A percentile compares a stretch with the other conserved stretches of the same genome.
These are phyloP conservation scores for Penicillium sp. DNA, from an alignment of 2,329 filamentous ascomycete genomes.

Conservation along the genomic window DNA sequence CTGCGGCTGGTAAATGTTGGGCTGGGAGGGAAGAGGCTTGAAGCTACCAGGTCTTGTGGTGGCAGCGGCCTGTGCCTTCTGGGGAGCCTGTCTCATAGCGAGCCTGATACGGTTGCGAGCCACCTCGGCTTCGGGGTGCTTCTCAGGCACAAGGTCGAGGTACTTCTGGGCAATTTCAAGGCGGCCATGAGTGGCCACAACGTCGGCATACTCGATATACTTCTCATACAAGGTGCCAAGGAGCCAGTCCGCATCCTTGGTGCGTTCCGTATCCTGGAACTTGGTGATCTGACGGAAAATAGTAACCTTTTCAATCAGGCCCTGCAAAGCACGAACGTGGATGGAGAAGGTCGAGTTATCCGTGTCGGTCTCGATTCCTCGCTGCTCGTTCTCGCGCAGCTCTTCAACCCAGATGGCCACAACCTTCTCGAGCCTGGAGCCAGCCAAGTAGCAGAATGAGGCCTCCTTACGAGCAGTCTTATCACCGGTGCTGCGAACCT, in stretches of 20 bases:
- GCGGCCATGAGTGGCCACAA: slow-evolving; percentile 84
- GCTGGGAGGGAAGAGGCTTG: slow-evolving; percentile 41
- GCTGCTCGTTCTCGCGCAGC: slow-evolving; percentile 76
- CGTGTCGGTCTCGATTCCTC: slow-evolving; percentile 62
- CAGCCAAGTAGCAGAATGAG: slow-evolving; percentile 92
- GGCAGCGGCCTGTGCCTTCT: slow-evolving; percentile 40
- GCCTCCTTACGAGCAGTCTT: slow-evolving; percentile 70
- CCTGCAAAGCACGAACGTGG: slow-evolving; percentile 80
- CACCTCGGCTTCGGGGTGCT: slow-evolving; percentile 81
- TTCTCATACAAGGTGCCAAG: slow-evolving; percentile 83
- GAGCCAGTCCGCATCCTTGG: slow-evolving; percentile 76
- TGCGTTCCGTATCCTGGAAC: slow-evolving; percentile 74
- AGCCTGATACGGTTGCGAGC: slow-evolving; percentile 79
- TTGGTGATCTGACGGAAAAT: slow-evolving; percentile 92
- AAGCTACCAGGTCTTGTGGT: slow-evolving; percentile 38
- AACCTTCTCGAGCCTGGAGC: slow-evolving; percentile 96
- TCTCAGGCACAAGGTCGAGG: slow-evolving; percentile 74
- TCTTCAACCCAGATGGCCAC: slow-evolving; percentile 90
- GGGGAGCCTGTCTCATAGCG: slow-evolving; percentile 64
- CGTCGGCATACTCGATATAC: slow-evolving; percentile 95
- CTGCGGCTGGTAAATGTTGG: slow-evolving; percentile 36
- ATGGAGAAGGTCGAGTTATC: slow-evolving; percentile 84
- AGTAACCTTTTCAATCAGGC: slow-evolving; percentile 96
- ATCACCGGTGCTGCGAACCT: slow-evolving; percentile 53
- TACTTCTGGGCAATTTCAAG: slow-evolving; percentile 85